Base-by-base conservation (phyloP, 2,329 filamentous ascomycete genomes). In the Thielaviopsis musarum region DNA sequence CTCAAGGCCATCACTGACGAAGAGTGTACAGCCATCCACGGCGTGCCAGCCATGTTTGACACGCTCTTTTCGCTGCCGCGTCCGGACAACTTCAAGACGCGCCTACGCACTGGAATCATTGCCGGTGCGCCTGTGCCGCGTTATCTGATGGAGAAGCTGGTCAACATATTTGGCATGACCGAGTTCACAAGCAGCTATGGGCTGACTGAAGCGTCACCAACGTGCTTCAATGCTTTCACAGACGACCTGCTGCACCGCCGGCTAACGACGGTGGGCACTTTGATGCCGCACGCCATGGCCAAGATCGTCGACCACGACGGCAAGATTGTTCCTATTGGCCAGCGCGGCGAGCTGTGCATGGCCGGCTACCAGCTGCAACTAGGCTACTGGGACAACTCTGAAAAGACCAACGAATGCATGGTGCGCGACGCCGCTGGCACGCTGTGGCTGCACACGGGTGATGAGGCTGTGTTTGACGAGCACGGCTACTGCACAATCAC, bases 21-120 rank as follows among this genome's bases (percentile, higher is more conserved):
- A 67, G 72, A 74, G 53, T 86, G 83, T 68, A 91, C 88, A 0
- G 87, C 84, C 0, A 75, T 91, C 0, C 87, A 91, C 67, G 88
- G 88, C 38, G 88, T 91, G 0, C 88, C 88, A 0, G 87, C 88
- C 60, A 91, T 91, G 88, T 89, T 90, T 69, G 85, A 89, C 67
- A 82, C 83, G 0, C 70, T 81, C 2, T 74, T 81, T 64, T 73
- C 79, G 19, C 73, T 75, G 17, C 69, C 74, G 45, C 67, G 70
- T 59, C 70, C 68, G 0, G 65, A 69, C 4, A 69, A 69, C 58
- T 75, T 76, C 66, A 70, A 72, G 63, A 73, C 76, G 1, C 73
- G 72, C 5, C 75, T 91, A 19, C 77, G 87, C 38, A 91, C 87
- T 0, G 87, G 87, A 7, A 90, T 89, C 65, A 85, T 90, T 52